These are phyloP conservation scores for Fusarium globosum DNA, from an alignment of 2,329 filamentous ascomycete genomes.

Conservation along the genomic window DNA sequence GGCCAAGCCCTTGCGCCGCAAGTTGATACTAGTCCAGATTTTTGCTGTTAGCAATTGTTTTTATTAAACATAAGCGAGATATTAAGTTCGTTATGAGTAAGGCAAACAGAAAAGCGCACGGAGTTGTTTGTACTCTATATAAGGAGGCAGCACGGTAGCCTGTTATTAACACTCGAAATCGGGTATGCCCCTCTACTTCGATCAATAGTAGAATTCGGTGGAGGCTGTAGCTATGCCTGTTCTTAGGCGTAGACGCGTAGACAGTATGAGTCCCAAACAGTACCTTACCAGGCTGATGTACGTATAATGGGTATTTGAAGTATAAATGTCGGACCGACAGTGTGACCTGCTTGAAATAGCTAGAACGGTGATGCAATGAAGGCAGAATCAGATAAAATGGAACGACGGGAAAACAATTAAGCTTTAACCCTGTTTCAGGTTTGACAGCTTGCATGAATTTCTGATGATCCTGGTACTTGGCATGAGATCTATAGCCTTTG, in stretches of 20 bases:
- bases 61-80: too few relatives aligned
- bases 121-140: too few relatives aligned
- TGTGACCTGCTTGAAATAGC: background rate
- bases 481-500: background rate
- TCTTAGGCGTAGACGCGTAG: background rate
- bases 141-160: background rate
- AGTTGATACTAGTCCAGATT: too few relatives aligned
- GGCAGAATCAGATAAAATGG: background rate
- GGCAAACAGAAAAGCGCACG: background rate
- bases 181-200: background rate
- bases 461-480: background rate
- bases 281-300: background rate
- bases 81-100: background rate
- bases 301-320: background rate
- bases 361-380: background rate
- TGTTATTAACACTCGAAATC: too few relatives aligned
- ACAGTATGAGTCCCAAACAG: background rate
- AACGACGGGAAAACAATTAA: background rate
- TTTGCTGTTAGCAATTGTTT: too few relatives aligned
- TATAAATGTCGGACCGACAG: background rate
- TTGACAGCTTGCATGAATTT: background rate
- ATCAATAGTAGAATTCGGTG: accelerated
- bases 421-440: background rate
- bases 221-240: accelerated
- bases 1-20: too few relatives aligned